These are phyloP conservation scores for Atractiella rhizophila DNA, from an alignment of 768 basidiomycete species.

Conservation along the genomic window DNA sequence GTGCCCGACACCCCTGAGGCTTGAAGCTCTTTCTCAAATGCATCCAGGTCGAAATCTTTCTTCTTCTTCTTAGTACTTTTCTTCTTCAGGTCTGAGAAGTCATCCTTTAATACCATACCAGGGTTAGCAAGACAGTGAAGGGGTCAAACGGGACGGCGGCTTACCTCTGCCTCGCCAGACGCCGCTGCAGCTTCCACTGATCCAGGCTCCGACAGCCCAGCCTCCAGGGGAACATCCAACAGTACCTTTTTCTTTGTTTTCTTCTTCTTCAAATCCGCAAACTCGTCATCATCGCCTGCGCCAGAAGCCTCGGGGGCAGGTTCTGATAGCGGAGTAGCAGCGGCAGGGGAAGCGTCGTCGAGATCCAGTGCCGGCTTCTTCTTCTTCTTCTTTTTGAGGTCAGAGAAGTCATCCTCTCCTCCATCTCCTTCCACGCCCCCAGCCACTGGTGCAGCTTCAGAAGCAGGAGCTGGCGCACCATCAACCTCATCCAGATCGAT, in stretches of 20 bases:
- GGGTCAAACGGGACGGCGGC: no score
- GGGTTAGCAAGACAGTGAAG: no score
- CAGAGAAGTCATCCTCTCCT: conserved; percentile 50
- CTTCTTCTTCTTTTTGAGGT: conserved; percentile 44
- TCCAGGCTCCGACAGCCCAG: conserved; percentile 28
- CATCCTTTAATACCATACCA: no score
- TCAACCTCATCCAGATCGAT: conserved; percentile 20
- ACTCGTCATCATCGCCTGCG: background rate
- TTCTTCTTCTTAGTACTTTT: conserved; percentile 19
- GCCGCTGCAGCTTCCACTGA: conserved; percentile 50
- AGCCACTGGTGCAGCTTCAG: conserved; percentile 7
- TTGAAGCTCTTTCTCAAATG: background rate
- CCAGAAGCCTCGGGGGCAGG: background rate
- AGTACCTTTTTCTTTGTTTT: background rate
- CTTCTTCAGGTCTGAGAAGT: no score
- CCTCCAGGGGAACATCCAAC: background rate
- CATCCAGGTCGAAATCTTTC: conserved; percentile 1
- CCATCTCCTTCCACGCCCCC: conserved; percentile 11
- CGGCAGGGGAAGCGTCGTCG: conserved; percentile 23
- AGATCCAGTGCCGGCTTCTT: conserved; percentile 75
- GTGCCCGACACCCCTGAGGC: background rate
- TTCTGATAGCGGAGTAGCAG: background rate
- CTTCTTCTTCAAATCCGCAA: background rate
- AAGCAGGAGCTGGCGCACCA: conserved; percentile 9
- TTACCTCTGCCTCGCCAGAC: conserved; percentile 16